A percentile compares a stretch with the other conserved stretches of the same genome.
Conservation (phyloP, 352 stramenopile species). For the Globisporangium orthogonon region DNA sequence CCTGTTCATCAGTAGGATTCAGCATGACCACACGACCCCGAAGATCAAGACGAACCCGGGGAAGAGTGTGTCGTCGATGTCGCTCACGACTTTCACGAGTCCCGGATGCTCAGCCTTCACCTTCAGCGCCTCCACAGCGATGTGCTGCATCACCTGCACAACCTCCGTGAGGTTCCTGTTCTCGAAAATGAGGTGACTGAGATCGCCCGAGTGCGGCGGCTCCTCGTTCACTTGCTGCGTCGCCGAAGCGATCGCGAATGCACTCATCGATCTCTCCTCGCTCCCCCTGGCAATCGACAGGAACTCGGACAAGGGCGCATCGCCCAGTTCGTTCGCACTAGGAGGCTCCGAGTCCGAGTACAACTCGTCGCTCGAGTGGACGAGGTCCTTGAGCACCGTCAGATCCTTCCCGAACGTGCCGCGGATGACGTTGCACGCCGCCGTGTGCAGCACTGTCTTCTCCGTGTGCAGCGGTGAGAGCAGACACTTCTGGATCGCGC, state of each 20-base stretch:
- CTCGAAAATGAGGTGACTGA: slow-evolving; percentile 69
- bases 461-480: slow-evolving; percentile 62
- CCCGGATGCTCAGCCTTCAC: slow-evolving; percentile 46
- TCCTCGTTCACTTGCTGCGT: slow-evolving; percentile 18
- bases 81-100: slow-evolving; percentile 83
- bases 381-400: slow-evolving; percentile 73
- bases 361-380: slow-evolving; percentile 59
- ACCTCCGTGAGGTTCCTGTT: slow-evolving; percentile 80
- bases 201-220: slow-evolving; percentile 57
- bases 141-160: slow-evolving; percentile 80
- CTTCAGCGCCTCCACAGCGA: slow-evolving; percentile 68
- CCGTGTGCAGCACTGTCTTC: slow-evolving; percentile 56
- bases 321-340: neutral
- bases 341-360: slow-evolving; percentile 21
- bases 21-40: too few relatives aligned
- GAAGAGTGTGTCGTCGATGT: slow-evolving; percentile 84
- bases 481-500: slow-evolving; percentile 71
- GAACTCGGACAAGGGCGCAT: neutral
- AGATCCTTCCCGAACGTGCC: slow-evolving; percentile 63
- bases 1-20: too few relatives aligned
- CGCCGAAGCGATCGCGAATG: too few relatives aligned
- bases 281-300: neutral
- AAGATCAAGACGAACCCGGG: slow-evolving; percentile 25
- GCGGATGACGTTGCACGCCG: slow-evolving; percentile 63
- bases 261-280: too few relatives aligned